Evolutionary conservation across 345 rosid species (phyloP), one percentile per base, ranked within the genome.

Genomic region (Gossypium turneri): DNA sequence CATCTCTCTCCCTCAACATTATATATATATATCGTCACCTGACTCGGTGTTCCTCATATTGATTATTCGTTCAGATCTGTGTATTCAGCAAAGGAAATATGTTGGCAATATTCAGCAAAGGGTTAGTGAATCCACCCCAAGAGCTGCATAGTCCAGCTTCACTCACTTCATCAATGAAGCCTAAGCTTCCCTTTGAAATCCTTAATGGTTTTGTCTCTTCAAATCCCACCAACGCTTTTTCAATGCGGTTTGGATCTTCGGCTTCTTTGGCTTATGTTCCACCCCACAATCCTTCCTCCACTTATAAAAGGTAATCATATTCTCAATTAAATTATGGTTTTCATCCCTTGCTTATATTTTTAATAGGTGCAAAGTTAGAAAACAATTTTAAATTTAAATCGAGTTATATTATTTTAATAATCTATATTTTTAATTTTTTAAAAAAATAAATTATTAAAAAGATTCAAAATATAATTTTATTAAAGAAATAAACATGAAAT

Each of bases 101-200:
- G 96, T 78, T 90, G 85, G 93, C 88, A 1, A 81, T 90, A 74
- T 89, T 90, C 87, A 87, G 79, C 74, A 85, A 87, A 76, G 85
- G 76, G 1, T 34, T 89, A 38, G 87, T 87, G 71, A 79, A 85
- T 67, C 86, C 93, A 19, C 96, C 96, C 0, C 70, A 82, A 73
- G 96, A 90, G 87, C 86, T 90, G 41, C 79, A 82, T 44, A 83
- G 96, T 75, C 90, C 91, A 7, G 85, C 84, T 71, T 79, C 86
- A 2, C 29, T 75, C 53, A 56, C 24, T 13, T 78, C 82, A 12
- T 52, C 85, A 0, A 67, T 47, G 52, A 74, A 74, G 51, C 82
- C 88, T 0, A 84, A 86, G 83, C 81, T 78, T 45, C 87, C 93
- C 11, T 63, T 59, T 2, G 82, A 87, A 56, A 87, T 87, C 61